A percentile compares a stretch with the other conserved stretches of the same genome.
Conservation (phyloP, 83 land plant genomes). For the Thuja plicata region DNA sequence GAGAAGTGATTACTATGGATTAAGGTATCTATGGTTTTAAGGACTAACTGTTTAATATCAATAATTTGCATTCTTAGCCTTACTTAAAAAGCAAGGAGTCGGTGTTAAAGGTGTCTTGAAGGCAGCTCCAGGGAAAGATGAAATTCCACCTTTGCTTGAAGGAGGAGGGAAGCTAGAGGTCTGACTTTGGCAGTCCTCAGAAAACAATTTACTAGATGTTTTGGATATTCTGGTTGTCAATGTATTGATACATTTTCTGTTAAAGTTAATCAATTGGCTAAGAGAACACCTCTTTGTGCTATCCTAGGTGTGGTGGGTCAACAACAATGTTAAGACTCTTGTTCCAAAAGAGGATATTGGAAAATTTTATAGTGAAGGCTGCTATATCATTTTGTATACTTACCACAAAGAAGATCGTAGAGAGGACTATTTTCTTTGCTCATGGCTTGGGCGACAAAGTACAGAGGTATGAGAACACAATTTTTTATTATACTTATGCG, state of each 20-base stretch:
- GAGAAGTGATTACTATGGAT: slow-evolving; percentile 30
- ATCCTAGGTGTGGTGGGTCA: slow-evolving; percentile 47
- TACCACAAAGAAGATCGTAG: slow-evolving; percentile 40
- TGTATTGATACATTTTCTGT: neutral
- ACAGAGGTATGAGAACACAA: slow-evolving; percentile 22
- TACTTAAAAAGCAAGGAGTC: slow-evolving; percentile 53
- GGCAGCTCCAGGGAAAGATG: slow-evolving; percentile 44
- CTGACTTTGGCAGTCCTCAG: neutral
- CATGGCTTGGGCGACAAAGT: slow-evolving; percentile 47
- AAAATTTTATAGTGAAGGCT: slow-evolving; percentile 40
- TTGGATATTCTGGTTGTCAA: neutral
- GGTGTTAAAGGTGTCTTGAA: slow-evolving; percentile 47
- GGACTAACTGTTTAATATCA: neutral
- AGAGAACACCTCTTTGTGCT: neutral
- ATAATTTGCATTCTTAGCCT: slow-evolving; percentile 24
- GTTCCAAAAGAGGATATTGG: slow-evolving; percentile 40
- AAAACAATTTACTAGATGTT: neutral
- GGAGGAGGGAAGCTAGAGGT: slow-evolving; percentile 49
- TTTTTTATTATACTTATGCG: neutral
- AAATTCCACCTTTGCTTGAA: slow-evolving; percentile 30
- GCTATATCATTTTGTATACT: slow-evolving; percentile 42
- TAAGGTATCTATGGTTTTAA: neutral
- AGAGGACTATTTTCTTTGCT: slow-evolving; percentile 46
- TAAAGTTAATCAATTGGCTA: slow-evolving; percentile 1
- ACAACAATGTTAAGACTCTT: slow-evolving; percentile 25